Conservation (phyloP, 1,139 yeast species). For the Blastobotrys persicus region DNA sequence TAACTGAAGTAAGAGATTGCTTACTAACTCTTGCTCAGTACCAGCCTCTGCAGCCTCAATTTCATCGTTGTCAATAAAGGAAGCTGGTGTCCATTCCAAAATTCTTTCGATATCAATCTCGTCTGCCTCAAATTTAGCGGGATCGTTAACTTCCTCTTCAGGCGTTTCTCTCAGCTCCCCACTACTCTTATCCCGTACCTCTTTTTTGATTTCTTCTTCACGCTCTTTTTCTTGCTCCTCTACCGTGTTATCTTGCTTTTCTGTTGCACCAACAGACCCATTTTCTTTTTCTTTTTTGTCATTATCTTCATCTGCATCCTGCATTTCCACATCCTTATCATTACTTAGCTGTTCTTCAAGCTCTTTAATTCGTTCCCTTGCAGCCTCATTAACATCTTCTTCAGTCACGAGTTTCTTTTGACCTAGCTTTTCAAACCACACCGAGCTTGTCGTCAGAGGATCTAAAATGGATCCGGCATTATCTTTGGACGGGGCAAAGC, state of each 20-base stretch:
- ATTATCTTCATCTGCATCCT: conserved; percentile 5
- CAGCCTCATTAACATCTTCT: conserved; percentile 17
- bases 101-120: conserved; percentile 46
- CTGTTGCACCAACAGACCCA: conserved; percentile 8
- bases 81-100: conserved; percentile 54
- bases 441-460: conserved; percentile 58
- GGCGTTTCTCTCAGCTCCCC: conserved; percentile 16
- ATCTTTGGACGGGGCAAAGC: conserved; percentile 80
- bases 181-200: conserved; percentile 12
- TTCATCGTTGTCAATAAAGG: conserved; percentile 53
- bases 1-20: conserved; percentile 53
- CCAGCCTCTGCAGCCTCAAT: conserved; percentile 47
- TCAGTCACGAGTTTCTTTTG: conserved; percentile 41
- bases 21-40: conserved; percentile 54
- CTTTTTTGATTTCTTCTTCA: conserved; percentile 20
- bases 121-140: conserved; percentile 20
- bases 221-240: conserved; percentile 14
- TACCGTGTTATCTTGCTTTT: neutral
- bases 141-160: conserved; percentile 24
- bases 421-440: conserved; percentile 81
- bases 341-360: conserved; percentile 11
- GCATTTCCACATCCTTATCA: conserved; percentile 8
- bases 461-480: conserved; percentile 67
- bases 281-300: conserved; percentile 3
- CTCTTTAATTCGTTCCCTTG: conserved; percentile 15